Evolutionary conservation across 371 early-diverging fungal species (phyloP).

Genomic region (Rhizopus arrhizus): DNA sequence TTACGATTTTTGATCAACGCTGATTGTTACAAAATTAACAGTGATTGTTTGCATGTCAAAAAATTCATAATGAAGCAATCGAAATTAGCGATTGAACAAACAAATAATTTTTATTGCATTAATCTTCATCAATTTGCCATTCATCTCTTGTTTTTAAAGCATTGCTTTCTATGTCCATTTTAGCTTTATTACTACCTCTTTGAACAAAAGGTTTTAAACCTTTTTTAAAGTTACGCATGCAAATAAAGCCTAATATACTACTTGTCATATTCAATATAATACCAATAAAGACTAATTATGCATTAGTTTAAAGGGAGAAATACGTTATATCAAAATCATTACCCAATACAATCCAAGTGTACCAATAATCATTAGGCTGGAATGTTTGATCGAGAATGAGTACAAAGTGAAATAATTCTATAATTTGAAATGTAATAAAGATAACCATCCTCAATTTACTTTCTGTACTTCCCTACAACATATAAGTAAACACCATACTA

Average conservation of each 20-base stretch:
- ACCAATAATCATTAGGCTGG: slow-evolving; percentile 36
- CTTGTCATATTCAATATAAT: slow-evolving; percentile 33
- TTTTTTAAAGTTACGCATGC: slow-evolving; percentile 49
- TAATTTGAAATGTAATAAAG: slow-evolving; percentile 26
- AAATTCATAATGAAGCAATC: too few species aligned
- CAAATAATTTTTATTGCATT: background rate
- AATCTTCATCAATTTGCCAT: slow-evolving; percentile 48
- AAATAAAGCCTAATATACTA: slow-evolving; percentile 31
- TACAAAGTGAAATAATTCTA: slow-evolving; percentile 31
- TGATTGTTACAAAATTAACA: too few species aligned
- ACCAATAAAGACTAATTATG: slow-evolving; percentile 34
- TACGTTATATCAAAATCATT: background rate
- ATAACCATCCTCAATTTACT: slow-evolving; percentile 29
- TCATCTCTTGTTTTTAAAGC: slow-evolving; percentile 20
- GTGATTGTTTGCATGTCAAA: too few species aligned
- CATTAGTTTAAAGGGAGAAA: too few species aligned
- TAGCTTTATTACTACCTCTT: slow-evolving; percentile 31
- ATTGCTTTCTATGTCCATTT: slow-evolving; percentile 36
- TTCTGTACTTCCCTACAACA: slow-evolving; percentile 25
- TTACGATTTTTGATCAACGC: too few species aligned
- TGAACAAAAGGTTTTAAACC: slow-evolving; percentile 40
- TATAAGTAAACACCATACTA: background rate
- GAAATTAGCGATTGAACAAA: too few species aligned
- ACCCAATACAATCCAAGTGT: slow-evolving; percentile 39
- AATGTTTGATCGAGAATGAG: slow-evolving; percentile 34